Base-by-base conservation (phyloP, 306 rosid species). In the Glycine latifolia region DNA sequence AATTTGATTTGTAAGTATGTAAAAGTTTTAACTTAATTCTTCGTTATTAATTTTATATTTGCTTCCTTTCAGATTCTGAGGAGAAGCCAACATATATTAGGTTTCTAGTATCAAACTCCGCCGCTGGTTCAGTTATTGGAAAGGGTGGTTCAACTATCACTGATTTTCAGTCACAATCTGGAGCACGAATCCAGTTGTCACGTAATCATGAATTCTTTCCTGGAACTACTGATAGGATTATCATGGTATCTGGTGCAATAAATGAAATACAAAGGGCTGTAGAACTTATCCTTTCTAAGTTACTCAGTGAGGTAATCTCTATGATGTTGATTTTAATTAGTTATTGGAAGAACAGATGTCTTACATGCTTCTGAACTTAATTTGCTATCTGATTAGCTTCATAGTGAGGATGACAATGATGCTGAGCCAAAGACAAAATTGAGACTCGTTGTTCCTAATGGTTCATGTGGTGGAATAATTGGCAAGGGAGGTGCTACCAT, bases 121-220 rank as follows among this genome's bases (percentile, higher is more conserved):
- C 99, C 7, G 99, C 99, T 86, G 99, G 99, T 77, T 96, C 99
- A 83, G 98, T 96, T 69, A 96, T 96, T 84, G 99, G 99, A 82
- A 96, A 96, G 89, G 99, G 99, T 67, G 99, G 99, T 54, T 94
- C 99, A 53, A 96, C 99, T n/a, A 96, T 96, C 86, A 94, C 97
- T 74, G 99, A 96, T 79, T 96, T 96, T 85, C 99, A 96, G 83
- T 90, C 99, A 13, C 94, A 94, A 75, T 94, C 99, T 76, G 99
- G 99, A 73, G 99, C 99, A 73, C 91, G 99, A 68, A 96, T 96
- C 73, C 99, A 94, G 87, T 82, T 96, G 88, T 96, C 99, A 41
- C 92, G 98, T 81, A 96, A 92, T 76, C 95, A 92, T 50, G 99
- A 96, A 79, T 96, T 96, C 89, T 96, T 96, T 54, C 99, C 99